Evolutionary conservation across 78 protist species (phyloP).

Genomic region (Polysphondylium violaceum): DNA sequence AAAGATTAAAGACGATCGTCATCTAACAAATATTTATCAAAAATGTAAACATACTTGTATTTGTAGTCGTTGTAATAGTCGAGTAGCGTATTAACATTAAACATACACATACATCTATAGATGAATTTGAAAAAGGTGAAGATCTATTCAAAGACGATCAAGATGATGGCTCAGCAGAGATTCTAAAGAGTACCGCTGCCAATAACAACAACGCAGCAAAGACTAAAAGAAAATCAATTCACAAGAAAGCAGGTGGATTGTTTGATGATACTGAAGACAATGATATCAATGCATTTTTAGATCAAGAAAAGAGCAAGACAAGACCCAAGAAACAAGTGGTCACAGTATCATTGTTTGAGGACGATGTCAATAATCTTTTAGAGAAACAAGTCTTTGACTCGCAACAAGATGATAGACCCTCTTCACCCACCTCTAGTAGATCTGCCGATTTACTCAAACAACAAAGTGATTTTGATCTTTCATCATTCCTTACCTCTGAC

Average conservation of each 20-base stretch:
- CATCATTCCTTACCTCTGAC: conserved; percentile 11
- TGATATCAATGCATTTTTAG: too few relatives aligned
- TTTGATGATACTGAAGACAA: too few relatives aligned
- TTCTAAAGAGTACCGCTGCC: not conserved
- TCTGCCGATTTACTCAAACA: not conserved
- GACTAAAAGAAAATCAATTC: not conserved
- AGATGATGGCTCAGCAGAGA: not conserved
- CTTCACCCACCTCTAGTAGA: not conserved
- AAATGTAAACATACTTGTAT: conserved; percentile 6
- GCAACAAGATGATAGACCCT: conserved; percentile 2
- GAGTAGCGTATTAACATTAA: not conserved
- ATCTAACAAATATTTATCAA: conserved; percentile 24
- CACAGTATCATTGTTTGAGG: not conserved
- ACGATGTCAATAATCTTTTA: conserved; percentile 8
- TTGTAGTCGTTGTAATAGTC: not conserved
- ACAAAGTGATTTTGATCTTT: not conserved
- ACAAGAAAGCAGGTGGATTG: too few relatives aligned
- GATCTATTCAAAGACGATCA: conserved; percentile 21
- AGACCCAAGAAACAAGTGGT: not conserved
- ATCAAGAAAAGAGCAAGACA: too few relatives aligned
- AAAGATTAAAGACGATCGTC: not conserved
- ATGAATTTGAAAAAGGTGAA: conserved; percentile 24
- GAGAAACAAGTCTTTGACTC: conserved; percentile 2
- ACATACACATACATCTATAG: not conserved
- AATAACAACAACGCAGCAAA: not conserved